Conservation (phyloP, 192 early-diverging fungal genomes). For the Linnemannia zychae region DNA sequence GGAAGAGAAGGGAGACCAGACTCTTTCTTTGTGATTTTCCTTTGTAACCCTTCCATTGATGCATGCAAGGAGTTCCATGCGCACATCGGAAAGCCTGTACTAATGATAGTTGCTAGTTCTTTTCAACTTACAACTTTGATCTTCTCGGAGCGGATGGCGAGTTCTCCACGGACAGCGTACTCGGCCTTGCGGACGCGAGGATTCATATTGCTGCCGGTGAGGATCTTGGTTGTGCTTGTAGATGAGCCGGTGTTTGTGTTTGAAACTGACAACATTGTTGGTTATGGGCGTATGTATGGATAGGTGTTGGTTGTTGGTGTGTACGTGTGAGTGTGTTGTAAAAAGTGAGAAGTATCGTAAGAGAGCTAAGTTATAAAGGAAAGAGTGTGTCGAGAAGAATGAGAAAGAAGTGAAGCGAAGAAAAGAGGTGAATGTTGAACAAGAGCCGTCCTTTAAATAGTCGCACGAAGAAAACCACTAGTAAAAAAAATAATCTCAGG, state of each 20-base stretch:
- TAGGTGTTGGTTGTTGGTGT: background rate
- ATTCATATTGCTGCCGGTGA: slow-evolving; percentile 80
- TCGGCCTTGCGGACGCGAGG: slow-evolving; percentile 80
- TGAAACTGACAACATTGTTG: slow-evolving; percentile 4
- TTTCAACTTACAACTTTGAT: slow-evolving; percentile 65
- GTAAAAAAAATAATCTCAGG: background rate
- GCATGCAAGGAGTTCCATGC: background rate
- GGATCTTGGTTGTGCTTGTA: slow-evolving; percentile 62
- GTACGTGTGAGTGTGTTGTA: background rate
- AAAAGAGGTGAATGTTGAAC: slow-evolving; percentile 1
- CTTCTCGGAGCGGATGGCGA: slow-evolving; percentile 93
- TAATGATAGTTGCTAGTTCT: no score
- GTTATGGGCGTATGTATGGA: background rate
- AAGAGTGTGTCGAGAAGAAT: background rate
- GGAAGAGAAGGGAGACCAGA: background rate
- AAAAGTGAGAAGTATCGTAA: background rate
- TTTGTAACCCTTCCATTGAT: no score
- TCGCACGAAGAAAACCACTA: background rate
- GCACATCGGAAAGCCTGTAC: background rate
- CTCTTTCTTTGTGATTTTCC: background rate
- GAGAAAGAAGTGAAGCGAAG: background rate
- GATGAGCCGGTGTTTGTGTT: background rate
- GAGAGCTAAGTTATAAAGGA: background rate
- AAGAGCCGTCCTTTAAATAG: background rate
- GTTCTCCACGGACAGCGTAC: slow-evolving; percentile 96